These are phyloP conservation scores for Grigorovia jiainica DNA, from an alignment of 805 yeast species.

Conservation along the genomic window DNA sequence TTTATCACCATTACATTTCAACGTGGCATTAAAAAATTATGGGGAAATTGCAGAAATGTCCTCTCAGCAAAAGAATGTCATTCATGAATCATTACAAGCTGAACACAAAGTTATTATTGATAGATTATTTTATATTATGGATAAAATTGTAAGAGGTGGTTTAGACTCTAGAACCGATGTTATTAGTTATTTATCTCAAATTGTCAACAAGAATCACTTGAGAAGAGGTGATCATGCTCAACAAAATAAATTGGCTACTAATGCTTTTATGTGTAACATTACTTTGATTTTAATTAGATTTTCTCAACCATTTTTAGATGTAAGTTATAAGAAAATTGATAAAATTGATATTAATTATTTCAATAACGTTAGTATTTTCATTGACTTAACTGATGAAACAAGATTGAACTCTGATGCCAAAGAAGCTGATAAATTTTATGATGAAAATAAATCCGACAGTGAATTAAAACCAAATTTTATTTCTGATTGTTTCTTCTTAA, in stretches of 20 bases:
- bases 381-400: constrained; percentile 73
- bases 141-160: constrained; percentile 69
- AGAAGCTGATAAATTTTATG: constrained; percentile 55
- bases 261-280: constrained; percentile 76
- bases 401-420: constrained; percentile 66
- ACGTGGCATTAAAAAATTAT: constrained; percentile 41
- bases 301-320: constrained; percentile 76
- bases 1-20: constrained; percentile 59
- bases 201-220: constrained; percentile 76
- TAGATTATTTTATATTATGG: constrained; percentile 58
- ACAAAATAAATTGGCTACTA: constrained; percentile 54
- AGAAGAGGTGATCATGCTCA: constrained; percentile 82
- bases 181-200: constrained; percentile 58
- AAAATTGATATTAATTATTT: constrained; percentile 71
- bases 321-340: constrained; percentile 55
- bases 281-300: constrained; percentile 57
- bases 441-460: constrained; percentile 29
- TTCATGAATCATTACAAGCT: constrained; percentile 51
- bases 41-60: constrained; percentile 27
- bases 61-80: constrained; percentile 37
- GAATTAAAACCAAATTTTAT: constrained; percentile 57
- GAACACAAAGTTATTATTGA: constrained; percentile 54
- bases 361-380: constrained; percentile 37
- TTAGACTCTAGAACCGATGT: constrained; percentile 52
- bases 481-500: constrained; percentile 79